Base-by-base conservation (phyloP, 257 asterid genomes). In the Petrea volubilis region DNA sequence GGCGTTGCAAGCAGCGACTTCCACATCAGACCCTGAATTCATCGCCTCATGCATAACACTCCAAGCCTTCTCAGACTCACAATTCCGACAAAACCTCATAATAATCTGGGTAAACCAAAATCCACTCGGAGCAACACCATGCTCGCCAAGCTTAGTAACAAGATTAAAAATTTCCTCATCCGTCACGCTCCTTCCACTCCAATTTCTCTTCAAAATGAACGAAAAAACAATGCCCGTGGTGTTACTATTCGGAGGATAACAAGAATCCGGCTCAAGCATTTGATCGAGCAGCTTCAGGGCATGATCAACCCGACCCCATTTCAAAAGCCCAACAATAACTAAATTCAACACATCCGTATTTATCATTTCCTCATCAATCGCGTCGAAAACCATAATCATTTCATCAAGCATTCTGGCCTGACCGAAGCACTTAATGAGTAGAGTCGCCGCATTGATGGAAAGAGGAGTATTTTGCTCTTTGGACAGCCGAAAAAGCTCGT, bases 261-360 rank as follows among this genome's bases (percentile, higher is more conserved):
- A 9, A 3, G 78, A 13, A 29, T 74, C 79, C 2, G 76, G 49
- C 11, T 78, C 71, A 66, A 91, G 86, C 97, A 89, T 87, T 91
- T 86, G 81, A 58, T 84, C 96, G 70, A 94, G 82, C 93, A 94
- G 36, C 83, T 87, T 87, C 67, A 87, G 21, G 3, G 91, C 97
- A 71, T 79, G 85, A 80, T 87, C 92, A 20, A 76, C 62, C 2
- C 77, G 75, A 5, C 88, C 88, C 31, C 75, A 75, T 15, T 76
- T 68, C 56, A 91, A 51, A 40, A 79, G 1, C 47, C 85, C 84
- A n/a, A 9, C 64, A 14, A 91, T 24, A 50, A 86, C 78, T 72
- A 79, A 31, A 68, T 91, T 94, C 64, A 78, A 57, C 66, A 87
- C 73, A 60, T 78, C 59, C 18, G 86, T 71, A 52, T 80, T 85